Evolutionary conservation across 2,329 filamentous ascomycete genomes (phyloP).

Genomic region (Neobulgaria alba): DNA sequence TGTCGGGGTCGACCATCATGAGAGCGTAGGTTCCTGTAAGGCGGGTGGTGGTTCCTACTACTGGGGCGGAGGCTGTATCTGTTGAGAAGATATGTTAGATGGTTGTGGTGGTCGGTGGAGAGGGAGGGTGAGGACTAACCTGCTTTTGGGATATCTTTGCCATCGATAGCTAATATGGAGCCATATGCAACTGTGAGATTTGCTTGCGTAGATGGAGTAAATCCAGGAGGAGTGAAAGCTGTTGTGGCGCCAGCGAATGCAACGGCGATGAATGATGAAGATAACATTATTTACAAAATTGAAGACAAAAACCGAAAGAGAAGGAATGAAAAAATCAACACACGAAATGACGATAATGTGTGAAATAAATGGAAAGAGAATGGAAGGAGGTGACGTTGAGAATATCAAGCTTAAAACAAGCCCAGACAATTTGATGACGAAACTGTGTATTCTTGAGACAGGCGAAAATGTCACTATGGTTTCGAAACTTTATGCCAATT

Average conservation of each 20-base stretch:
- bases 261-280: slow-evolving; percentile 15
- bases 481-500: not conserved
- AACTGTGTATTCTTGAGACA: not conserved
- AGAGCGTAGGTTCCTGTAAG: slow-evolving; percentile 23
- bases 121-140: slow-evolving; percentile 6
- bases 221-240: slow-evolving; percentile 23
- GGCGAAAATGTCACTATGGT: not conserved
- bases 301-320: not conserved
- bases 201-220: slow-evolving; percentile 17
- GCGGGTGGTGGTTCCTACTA: slow-evolving; percentile 15
- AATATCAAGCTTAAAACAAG: not conserved
- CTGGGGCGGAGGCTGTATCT: slow-evolving; percentile 17
- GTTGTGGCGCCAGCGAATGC: slow-evolving; percentile 20
- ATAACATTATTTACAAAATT: slow-evolving; percentile 22
- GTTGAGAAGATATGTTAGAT: slow-evolving; percentile 1
- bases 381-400: no score
- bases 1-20: slow-evolving; percentile 26
- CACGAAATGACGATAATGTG: no score
- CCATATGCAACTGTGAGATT: slow-evolving; percentile 22
- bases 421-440: no score
- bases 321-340: no score
- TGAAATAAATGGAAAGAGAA: no score
- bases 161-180: slow-evolving; percentile 19
- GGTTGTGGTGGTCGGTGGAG: no score
- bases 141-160: slow-evolving; percentile 18